These are phyloP conservation scores for Bifiguratus adelaidae DNA, from an alignment of 192 early-diverging fungal genomes.

Conservation along the genomic window DNA sequence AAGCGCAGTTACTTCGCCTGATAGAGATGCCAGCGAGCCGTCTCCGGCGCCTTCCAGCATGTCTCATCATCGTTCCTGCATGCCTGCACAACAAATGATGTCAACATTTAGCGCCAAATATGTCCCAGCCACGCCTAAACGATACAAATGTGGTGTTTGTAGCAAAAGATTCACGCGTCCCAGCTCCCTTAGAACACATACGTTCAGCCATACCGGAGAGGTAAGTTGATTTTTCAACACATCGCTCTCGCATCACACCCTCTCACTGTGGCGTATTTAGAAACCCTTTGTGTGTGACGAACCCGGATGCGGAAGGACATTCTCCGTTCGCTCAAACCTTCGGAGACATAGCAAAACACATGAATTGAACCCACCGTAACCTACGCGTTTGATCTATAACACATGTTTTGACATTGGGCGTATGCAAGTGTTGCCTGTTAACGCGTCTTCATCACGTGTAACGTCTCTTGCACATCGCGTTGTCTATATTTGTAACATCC, in stretches of 20 bases:
- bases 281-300: constrained; percentile 37
- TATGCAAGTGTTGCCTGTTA: no score
- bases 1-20: no score
- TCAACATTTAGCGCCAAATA: constrained; percentile 14
- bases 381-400: not conserved
- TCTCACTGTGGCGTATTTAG: not conserved
- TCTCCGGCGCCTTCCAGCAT: no score
- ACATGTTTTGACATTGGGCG: not conserved
- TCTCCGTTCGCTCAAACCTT: constrained; percentile 61
- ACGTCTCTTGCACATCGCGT: no score
- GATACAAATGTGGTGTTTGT: constrained; percentile 22
- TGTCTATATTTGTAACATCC: no score
- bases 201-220: constrained; percentile 26
- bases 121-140: constrained; percentile 10
- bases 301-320: constrained; percentile 49
- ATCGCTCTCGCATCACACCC: not conserved
- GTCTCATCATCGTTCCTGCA: not conserved
- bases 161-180: constrained; percentile 23
- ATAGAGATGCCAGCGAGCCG: no score
- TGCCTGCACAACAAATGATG: constrained; percentile 7
- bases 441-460: no score
- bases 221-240: constrained; percentile 3
- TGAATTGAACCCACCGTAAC: not conserved
- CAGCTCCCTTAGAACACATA: constrained; percentile 21
- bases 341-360: constrained; percentile 52